These are phyloP conservation scores for Fraxinus anomala DNA, from an alignment of 257 asterid genomes.

Conservation along the genomic window DNA sequence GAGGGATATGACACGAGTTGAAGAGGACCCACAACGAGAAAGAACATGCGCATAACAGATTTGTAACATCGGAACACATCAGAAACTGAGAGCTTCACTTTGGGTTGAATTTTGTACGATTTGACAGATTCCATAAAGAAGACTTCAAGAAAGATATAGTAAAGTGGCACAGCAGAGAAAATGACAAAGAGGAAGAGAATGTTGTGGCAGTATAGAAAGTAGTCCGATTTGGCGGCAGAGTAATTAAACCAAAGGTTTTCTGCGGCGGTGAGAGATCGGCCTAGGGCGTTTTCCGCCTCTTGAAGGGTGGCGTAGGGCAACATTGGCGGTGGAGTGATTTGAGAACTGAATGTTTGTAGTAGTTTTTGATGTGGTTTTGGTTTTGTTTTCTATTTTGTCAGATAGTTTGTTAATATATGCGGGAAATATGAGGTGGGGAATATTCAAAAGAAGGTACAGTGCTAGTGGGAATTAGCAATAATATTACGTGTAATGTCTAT, in stretches of 20 bases:
- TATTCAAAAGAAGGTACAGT: conserved; percentile 17
- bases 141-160: conserved; percentile 62
- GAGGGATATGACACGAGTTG: conserved; percentile 88
- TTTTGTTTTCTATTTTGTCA: neutral
- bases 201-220: conserved; percentile 85
- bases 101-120: conserved; percentile 79
- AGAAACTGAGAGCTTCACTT: conserved; percentile 59
- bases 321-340: conserved; percentile 37
- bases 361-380: neutral
- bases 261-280: conserved; percentile 65
- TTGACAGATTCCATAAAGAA: conserved; percentile 40
- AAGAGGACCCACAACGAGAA: conserved; percentile 86
- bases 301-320: conserved; percentile 73
- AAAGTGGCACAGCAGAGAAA: conserved; percentile 76
- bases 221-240: conserved; percentile 85
- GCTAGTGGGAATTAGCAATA: too few relatives aligned
- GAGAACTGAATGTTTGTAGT: neutral
- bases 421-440: conserved; percentile 17
- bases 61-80: conserved; percentile 71
- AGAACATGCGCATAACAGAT: conserved; percentile 86
- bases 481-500: too few relatives aligned
- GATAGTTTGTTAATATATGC: conserved; percentile 23
- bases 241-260: conserved; percentile 85
- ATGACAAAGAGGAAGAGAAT: conserved; percentile 76
- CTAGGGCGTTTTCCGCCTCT: conserved; percentile 77